Conservation (phyloP, 148 eudicot genomes). For the Linanthus parryae region DNA sequence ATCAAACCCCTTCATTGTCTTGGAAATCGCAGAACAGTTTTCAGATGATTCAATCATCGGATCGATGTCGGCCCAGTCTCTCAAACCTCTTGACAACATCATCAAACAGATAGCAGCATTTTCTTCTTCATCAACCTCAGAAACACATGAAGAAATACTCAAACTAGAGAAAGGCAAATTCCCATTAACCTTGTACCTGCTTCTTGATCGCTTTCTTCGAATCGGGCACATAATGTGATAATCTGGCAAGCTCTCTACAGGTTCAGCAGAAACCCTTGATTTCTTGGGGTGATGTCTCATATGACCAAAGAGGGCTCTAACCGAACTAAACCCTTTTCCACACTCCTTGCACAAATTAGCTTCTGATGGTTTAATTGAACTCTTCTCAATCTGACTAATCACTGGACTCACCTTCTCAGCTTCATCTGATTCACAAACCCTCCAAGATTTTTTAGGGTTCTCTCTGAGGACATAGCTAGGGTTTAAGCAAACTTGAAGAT, state of each 20-base stretch:
- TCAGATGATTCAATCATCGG: constrained; percentile 6
- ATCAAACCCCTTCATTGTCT: constrained; percentile 13
- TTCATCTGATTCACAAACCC: too few relatives aligned
- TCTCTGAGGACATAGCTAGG: constrained; percentile 18
- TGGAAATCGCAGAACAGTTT: constrained; percentile 15
- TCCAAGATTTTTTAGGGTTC: constrained; percentile 34
- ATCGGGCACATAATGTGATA: constrained; percentile 8
- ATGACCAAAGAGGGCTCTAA: constrained; percentile 32
- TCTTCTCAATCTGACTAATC: constrained; percentile 52
- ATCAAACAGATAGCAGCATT: constrained; percentile 72
- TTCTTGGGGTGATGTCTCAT: constrained; percentile 38
- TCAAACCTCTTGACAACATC: constrained; percentile 50
- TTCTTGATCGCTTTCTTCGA: constrained; percentile 39
- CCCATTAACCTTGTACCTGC: constrained; percentile 38
- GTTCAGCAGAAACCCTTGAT: constrained; percentile 10
- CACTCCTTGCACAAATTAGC: constrained; percentile 10
- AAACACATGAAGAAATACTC: constrained; percentile 34
- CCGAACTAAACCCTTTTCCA: constrained; percentile 24
- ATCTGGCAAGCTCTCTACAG: constrained; percentile 11
- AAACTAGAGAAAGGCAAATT: constrained; percentile 15
- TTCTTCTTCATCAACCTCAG: constrained; percentile 57
- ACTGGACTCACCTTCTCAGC: too few relatives aligned
- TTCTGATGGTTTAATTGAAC: constrained; percentile 18
- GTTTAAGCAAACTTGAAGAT: constrained; percentile 11
- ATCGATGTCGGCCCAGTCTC: constrained; percentile 36